A percentile compares a stretch with the other conserved stretches of the same genome.
phyloP scores from a whole-genome alignment of 2,329 filamentous ascomycete genomes.

The Fusarium sp. region DNA sequence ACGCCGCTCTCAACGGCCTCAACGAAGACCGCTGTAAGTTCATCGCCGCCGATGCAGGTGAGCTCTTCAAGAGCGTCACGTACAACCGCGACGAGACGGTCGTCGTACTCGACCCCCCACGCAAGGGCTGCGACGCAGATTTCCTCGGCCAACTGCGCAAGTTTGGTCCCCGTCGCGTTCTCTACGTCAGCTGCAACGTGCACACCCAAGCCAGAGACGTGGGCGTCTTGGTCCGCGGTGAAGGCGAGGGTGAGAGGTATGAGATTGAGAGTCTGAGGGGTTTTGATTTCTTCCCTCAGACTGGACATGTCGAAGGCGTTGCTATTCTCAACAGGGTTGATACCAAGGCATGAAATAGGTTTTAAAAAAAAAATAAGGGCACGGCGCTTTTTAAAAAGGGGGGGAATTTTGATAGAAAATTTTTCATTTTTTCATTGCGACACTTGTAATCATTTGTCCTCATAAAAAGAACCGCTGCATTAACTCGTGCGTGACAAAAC shows the following conservation, averaged over 20 bases:
- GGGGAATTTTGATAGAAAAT: slow-evolving; percentile 19
- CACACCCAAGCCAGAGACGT: slow-evolving; percentile 97
- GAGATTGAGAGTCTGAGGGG: slow-evolving; percentile 90
- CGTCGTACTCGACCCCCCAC: slow-evolving; percentile 95
- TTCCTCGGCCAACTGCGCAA: slow-evolving; percentile 85
- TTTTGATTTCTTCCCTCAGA: slow-evolving; percentile 98
- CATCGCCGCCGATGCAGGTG: slow-evolving; percentile 86
- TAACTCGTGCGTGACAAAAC: slow-evolving; percentile 9
- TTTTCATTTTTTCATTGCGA: slow-evolving; percentile 16
- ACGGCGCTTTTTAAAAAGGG: slow-evolving; percentile 20
- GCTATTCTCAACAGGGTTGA: slow-evolving; percentile 71
- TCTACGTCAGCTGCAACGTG: slow-evolving; percentile 98
- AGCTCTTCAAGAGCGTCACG: slow-evolving; percentile 81
- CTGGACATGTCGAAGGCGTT: slow-evolving; percentile 76
- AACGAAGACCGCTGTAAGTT: slow-evolving; percentile 78
- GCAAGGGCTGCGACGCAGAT: slow-evolving; percentile 90
- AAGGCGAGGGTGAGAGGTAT: slow-evolving; percentile 68
- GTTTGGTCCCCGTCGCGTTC: slow-evolving; percentile 82
- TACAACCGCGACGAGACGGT: slow-evolving; percentile 86
- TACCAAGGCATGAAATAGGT: slow-evolving; percentile 26
- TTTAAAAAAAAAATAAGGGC: slow-evolving; percentile 1
- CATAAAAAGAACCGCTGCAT: slow-evolving; percentile 25
- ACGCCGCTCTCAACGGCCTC: slow-evolving; percentile 83
- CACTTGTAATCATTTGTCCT: slow-evolving; percentile 37
- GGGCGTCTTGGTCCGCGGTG: slow-evolving; percentile 83